Evolutionary conservation across 768 basidiomycete genomes (phyloP), one percentile per base, ranked within the genome.

Genomic region (Fibroporia radiculosa): DNA sequence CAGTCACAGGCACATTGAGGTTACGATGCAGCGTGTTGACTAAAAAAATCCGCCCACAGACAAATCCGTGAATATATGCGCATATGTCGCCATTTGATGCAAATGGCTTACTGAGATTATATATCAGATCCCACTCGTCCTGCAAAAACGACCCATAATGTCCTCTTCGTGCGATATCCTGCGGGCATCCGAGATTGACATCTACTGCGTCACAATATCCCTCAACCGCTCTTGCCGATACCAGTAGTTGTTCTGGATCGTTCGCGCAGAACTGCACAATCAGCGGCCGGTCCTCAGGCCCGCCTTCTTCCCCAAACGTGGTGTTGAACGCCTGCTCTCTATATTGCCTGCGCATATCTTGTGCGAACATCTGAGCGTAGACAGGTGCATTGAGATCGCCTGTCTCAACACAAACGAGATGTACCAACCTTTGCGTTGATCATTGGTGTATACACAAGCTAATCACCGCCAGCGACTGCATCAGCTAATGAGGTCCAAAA

Each of bases 401-500:
- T 27, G 25, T 27, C 42, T 40, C 31, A 19, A n/a, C 29, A 10
- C 10, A 31, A 31, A n/a, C 29, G 29, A 31, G 29, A 10, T 18
- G 16, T 13, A 40, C 34, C 12, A 38, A 84, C 84, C 68, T 88
- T 92, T 48, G 93, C 90, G 50, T 95, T 90, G 56, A 99, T 96
- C 96, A 99, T 99, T 14, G 96, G 96, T 0, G 93, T 93, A 59
- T 96, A 98, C n/a, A 79, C 75, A 18, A 97, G 74, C 79, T 93
- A 35, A 52, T 58, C 26, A 48, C 40, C 48, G 27, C n/a, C 2
- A 16, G 11, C 29, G 26, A 39, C 12, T 7, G 18, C 10, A 40
- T 22, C 36, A 18, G 18, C 19, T 1, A 29, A 19, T 44, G 29
- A 47, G 6, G 42, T 42, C 45, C 32, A 50, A n/a, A n/a, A n/a